Percentiles rank a stretch among this genome's conserved stretches.
phyloP scores from a whole-genome alignment of 257 asterid genomes.

The Plectranthus barbatus region DNA sequence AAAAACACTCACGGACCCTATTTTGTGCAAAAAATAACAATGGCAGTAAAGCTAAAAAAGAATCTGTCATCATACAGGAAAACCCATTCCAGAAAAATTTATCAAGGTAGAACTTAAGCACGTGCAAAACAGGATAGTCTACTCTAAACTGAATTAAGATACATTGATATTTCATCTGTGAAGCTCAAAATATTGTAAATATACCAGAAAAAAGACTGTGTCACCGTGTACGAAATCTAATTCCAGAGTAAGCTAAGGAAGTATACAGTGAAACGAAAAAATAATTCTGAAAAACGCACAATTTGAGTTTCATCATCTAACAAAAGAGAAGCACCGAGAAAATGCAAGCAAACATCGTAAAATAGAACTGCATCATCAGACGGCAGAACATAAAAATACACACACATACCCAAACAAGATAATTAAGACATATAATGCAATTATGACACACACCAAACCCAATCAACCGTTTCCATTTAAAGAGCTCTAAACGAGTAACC shows the following conservation, averaged over 20 bases:
- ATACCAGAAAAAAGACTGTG: too few species aligned
- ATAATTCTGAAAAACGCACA: not conserved
- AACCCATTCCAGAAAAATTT: not conserved
- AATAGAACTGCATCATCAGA: not conserved
- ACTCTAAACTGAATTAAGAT: not conserved
- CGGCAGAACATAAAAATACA: not conserved
- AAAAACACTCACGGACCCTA: not conserved
- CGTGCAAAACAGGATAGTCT: not conserved
- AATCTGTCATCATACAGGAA: not conserved
- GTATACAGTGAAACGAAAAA: too few species aligned
- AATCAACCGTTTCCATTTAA: not conserved
- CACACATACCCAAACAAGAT: too few species aligned
- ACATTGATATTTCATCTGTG: not conserved
- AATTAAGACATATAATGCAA: too few species aligned
- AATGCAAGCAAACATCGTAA: not conserved
- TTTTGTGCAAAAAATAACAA: not conserved
- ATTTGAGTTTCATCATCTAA: not conserved
- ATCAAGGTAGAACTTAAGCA: not conserved
- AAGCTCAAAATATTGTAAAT: not conserved
- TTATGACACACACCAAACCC: too few species aligned
- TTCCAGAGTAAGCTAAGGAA: too few species aligned
- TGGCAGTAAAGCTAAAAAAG: not conserved
- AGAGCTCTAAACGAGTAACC: not conserved
- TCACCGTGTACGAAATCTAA: too few species aligned
- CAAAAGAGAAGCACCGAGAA: not conserved